phyloP scores from a whole-genome alignment of 164 flowering plant genomes.

The Vitis rotundifolia region DNA sequence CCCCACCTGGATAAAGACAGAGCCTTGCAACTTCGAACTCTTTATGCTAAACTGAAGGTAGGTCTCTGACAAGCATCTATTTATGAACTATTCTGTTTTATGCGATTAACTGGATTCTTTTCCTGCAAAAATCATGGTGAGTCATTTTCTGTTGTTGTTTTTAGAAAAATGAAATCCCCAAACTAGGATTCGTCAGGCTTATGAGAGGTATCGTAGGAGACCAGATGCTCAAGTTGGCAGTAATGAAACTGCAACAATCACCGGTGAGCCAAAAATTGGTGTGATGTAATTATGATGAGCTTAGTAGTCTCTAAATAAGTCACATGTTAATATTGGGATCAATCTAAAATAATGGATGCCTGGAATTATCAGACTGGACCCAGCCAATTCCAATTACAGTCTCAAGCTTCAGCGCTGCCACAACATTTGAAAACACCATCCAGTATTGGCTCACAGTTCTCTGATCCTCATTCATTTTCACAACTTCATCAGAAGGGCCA shows the following conservation, averaged over 20 bases:
- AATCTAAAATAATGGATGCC: constrained; percentile 31
- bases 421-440: constrained; percentile 31
- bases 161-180: constrained; percentile 78
- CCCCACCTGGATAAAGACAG: constrained; percentile 91
- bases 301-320: neutral
- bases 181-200: constrained; percentile 74
- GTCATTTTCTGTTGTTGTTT: constrained; percentile 6
- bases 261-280: constrained; percentile 41
- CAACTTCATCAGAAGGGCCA: constrained; percentile 43
- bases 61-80: constrained; percentile 12
- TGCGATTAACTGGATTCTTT: neutral
- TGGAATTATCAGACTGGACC: constrained; percentile 34
- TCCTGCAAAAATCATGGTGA: neutral
- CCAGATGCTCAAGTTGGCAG: constrained; percentile 84
- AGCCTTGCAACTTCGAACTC: constrained; percentile 66
- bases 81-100: neutral
- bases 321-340: constrained; percentile 4
- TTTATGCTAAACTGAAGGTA: constrained; percentile 73
- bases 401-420: constrained; percentile 48
- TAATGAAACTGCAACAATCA: constrained; percentile 42
- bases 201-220: constrained; percentile 86
- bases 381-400: constrained; percentile 33
- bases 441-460: constrained; percentile 29
- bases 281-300: neutral
- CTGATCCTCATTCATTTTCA: constrained; percentile 32